These are phyloP conservation scores for Suillus occidentalis DNA, from an alignment of 768 basidiomycete species.

Conservation along the genomic window DNA sequence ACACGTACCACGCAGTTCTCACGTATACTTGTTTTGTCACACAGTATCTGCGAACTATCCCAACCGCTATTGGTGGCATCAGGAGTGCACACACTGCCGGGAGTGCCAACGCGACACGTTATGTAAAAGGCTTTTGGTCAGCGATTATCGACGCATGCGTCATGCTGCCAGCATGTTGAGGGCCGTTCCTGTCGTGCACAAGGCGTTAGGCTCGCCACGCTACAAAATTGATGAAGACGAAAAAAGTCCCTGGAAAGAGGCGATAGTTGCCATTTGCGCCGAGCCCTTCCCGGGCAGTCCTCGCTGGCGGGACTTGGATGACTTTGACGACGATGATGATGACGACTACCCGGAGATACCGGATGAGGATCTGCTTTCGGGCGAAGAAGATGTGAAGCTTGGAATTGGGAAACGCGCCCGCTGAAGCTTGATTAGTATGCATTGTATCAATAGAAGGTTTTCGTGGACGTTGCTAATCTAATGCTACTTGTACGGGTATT, in stretches of 20 bases:
- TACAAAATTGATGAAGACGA: constrained; percentile 26
- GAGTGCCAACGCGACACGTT: constrained; percentile 30
- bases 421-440: neutral
- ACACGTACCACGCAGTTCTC: constrained; percentile 3
- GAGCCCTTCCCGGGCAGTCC: constrained; percentile 17
- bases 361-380: constrained; percentile 20
- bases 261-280: constrained; percentile 22
- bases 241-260: constrained; percentile 28
- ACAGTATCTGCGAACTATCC: constrained; percentile 25
- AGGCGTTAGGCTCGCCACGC: neutral
- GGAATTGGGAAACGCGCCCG: neutral
- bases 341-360: constrained; percentile 15
- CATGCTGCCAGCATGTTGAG: constrained; percentile 6
- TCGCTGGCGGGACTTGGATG: constrained; percentile 10
- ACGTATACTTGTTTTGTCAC: neutral
- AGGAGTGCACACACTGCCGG: constrained; percentile 27
- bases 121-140: constrained; percentile 25
- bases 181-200: neutral
- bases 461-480: neutral
- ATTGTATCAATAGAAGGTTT: neutral
- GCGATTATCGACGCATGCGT: constrained; percentile 16
- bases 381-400: constrained; percentile 2
- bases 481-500: too few relatives aligned
- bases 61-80: constrained; percentile 22
- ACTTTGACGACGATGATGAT: constrained; percentile 14